phyloP scores from a whole-genome alignment of 352 stramenopile species.

The Phytophthora pistaciae region DNA sequence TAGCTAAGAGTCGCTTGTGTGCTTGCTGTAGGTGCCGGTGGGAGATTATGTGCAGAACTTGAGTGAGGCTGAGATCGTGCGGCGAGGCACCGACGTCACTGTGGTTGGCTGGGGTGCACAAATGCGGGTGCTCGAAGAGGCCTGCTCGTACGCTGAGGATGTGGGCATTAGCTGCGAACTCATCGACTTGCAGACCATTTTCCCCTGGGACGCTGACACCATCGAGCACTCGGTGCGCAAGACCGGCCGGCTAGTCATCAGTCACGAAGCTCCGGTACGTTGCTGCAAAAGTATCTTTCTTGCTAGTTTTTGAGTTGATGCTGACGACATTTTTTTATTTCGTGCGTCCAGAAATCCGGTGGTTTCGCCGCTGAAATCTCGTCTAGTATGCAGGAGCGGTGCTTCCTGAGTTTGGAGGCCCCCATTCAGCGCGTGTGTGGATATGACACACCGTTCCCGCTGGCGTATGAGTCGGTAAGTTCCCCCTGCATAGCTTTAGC shows the following conservation, averaged over 20 bases:
- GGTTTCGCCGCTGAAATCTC: constrained; percentile 98
- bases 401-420: constrained; percentile 97
- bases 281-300: neutral
- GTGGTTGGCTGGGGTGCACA: constrained; percentile 96
- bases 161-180: constrained; percentile 97
- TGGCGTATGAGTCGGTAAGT: constrained; percentile 95
- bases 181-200: constrained; percentile 98
- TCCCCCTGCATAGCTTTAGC: neutral
- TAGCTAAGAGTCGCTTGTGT: constrained; percentile 10
- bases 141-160: constrained; percentile 89
- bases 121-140: constrained; percentile 89
- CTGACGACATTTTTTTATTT: neutral
- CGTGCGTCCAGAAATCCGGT: constrained; percentile 67
- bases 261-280: constrained; percentile 96
- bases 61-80: constrained; percentile 95
- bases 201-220: constrained; percentile 97
- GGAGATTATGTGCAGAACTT: constrained; percentile 96
- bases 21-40: constrained; percentile 80
- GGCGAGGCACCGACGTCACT: constrained; percentile 93
- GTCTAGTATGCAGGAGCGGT: constrained; percentile 93
- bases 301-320: constrained; percentile 11
- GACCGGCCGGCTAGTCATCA: constrained; percentile 96
- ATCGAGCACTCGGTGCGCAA: constrained; percentile 97
- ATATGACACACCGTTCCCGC: constrained; percentile 98
- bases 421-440: constrained; percentile 95